Evolutionary conservation across 768 basidiomycete species (phyloP), one percentile per base, ranked within the genome.

Genomic region (Russula sp.): DNA sequence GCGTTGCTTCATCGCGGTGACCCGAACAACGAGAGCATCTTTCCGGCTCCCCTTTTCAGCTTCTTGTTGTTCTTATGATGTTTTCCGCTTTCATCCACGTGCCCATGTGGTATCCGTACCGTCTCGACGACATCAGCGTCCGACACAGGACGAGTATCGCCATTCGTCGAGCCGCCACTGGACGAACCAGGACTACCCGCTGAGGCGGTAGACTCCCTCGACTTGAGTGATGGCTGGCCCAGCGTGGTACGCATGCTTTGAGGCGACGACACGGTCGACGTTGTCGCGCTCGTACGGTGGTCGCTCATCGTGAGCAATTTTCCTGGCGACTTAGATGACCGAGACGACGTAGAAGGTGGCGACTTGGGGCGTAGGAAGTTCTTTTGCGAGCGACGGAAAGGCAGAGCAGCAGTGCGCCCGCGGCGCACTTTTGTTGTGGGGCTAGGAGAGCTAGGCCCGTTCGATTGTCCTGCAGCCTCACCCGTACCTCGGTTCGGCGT

Each of bases 11-110:
- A 74, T 65, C 75, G 87, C 65, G 88, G 87, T 30, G 88, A 84
- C 49, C 87, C 87, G 74, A 93, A 92, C 67, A 93, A 78, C 36
- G 90, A 90, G 63, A 93, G 80, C 61, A 93, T 82, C 68, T 92
- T 92, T 79, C 92, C 90, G 3, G 91, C 90, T 66, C 87, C 88
- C 72, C 91, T 87, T 77, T 92, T 92, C 78, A 90, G 90, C 77
- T 87, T 92, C 79, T 84, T 90, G 71, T 74, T 85, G 83, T 82
- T 87, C 56, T 57, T 57, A 28, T 78, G 78, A 65, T 78, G 78
- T 72, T 84, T 86, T 70, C 86, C 82, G n/a, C 80, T 77, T 62
- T 82, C 67, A 22, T 69, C 67, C 36, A 5, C 40, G 14, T 32
- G 50, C 18, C 24, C 57, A 16, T 44, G 48, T 5, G 60, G 40